Evolutionary conservation across 371 early-diverging fungal species (phyloP).

Genomic region (Apophysomyces trapeziformis): DNA sequence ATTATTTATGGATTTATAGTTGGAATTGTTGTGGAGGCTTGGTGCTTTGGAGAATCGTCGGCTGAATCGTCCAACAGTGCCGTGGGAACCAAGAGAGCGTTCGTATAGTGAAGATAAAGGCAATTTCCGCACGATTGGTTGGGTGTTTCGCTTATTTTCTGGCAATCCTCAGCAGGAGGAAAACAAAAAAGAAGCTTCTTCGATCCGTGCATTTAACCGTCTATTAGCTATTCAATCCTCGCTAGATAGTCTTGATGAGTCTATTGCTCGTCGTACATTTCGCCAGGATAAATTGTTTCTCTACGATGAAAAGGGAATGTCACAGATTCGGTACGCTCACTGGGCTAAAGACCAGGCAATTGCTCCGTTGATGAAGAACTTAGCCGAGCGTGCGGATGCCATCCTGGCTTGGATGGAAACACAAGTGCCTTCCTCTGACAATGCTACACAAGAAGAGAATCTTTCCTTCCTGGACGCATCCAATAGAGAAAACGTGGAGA

Average conservation of each 20-base stretch:
- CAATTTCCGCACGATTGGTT: conserved; percentile 67
- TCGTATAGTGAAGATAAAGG: conserved; percentile 59
- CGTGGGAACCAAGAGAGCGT: conserved; percentile 64
- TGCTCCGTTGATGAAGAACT: conserved; percentile 28
- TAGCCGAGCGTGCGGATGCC: conserved; percentile 47
- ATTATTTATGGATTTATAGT: conserved; percentile 25
- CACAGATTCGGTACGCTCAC: conserved; percentile 56
- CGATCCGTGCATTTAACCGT: conserved; percentile 69
- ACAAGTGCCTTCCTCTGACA: conserved; percentile 23
- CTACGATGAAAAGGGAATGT: conserved; percentile 61
- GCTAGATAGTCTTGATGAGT: conserved; percentile 67
- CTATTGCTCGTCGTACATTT: conserved; percentile 62
- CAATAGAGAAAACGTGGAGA: conserved; percentile 14
- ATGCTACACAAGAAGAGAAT: neutral
- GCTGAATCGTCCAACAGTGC: conserved; percentile 63
- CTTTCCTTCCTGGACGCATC: neutral
- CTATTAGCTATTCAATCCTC: conserved; percentile 68
- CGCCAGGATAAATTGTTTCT: conserved; percentile 58
- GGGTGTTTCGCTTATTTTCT: conserved; percentile 72
- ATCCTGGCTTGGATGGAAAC: conserved; percentile 38
- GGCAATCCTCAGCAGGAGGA: conserved; percentile 72
- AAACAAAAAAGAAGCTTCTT: conserved; percentile 65
- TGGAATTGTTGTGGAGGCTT: conserved; percentile 69
- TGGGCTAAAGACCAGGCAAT: conserved; percentile 61
- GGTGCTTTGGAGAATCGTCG: conserved; percentile 64